Evolutionary conservation across 148 eudicot species (phyloP), one percentile per base, ranked within the genome.

Genomic region (Spergularia bocconei): DNA sequence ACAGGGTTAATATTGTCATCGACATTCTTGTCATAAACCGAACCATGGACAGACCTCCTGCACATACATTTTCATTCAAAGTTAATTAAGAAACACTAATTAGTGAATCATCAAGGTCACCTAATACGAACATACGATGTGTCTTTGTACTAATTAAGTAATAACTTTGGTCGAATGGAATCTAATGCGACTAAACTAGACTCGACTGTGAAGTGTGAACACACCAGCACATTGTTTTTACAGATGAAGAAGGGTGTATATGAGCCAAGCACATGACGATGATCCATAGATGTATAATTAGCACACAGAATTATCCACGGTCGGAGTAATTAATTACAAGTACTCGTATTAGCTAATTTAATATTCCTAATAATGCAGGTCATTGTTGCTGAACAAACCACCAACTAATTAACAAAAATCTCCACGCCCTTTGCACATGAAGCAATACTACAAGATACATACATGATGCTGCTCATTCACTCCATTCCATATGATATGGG

Each of bases 1-100:
- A 79, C 68, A 11, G 96, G 85, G 19, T 73, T 79, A 50, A 85
- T 80, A 17, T 91, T 83, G 19, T 94, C 97, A 8, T 94, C 98
- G 25, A 80, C 65, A 85, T 94, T 87, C 93, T 94, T 94, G 79
- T 94, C 98, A 48, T 94, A 94, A 50, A 85, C 87, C 0, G 91
- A 90, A 38, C 33, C 79, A 67, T 94, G 97, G 38, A 87, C 78
- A 23, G 82, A 75, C 84, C 96, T 91, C 89, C 98, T 91, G 86
- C 79, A 80, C 21, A 69, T 21, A 80, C 21, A 69, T 21, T 16
- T 38, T 21, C 64, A 78, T 62, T 68, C 71, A 65, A 41, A 64
- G 7, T 51, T 52, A 38, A 68, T 68, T 19, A 68, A 16, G 6
- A 29, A 29, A 29, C 21, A 17, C 21, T 64, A n/a, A 29, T 33